phyloP scores from a whole-genome alignment of 192 early-diverging fungal species.

The Coemansia biformis region DNA sequence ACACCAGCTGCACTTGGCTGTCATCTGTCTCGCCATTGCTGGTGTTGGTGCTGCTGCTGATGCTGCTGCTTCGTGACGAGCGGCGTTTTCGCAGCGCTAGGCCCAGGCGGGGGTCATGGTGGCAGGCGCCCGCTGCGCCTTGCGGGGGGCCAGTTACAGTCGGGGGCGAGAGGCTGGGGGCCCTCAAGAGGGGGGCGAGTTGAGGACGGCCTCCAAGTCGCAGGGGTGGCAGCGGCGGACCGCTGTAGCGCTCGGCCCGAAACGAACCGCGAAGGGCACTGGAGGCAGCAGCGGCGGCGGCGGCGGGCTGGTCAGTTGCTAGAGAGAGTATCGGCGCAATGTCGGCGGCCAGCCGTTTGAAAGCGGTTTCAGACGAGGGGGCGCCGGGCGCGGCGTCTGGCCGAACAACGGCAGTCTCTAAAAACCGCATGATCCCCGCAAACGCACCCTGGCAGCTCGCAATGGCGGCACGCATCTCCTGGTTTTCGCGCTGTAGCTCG shows the following conservation, averaged over 20 bases:
- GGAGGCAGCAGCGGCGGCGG: neutral
- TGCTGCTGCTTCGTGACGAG: conserved; percentile 1
- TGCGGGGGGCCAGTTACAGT: neutral
- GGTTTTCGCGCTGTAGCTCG: conserved; percentile 36
- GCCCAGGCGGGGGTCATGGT: too few relatives aligned
- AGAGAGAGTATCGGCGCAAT: conserved; percentile 14
- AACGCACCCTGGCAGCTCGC: conserved; percentile 25
- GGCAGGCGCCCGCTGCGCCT: neutral
- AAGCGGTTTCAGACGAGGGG: conserved; percentile 19
- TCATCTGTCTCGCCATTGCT: conserved; percentile 15
- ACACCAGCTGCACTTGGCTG: neutral
- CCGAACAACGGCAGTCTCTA: conserved; percentile 35
- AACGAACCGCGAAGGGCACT: conserved; percentile 2
- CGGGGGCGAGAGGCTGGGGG: conserved; percentile 43
- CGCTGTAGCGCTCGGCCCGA: conserved; percentile 6
- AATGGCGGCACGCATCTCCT: conserved; percentile 30
- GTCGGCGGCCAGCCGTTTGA: conserved; percentile 24
- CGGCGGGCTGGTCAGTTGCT: neutral
- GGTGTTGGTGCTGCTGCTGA: conserved; percentile 9
- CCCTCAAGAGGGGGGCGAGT: conserved; percentile 8
- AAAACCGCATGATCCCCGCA: conserved; percentile 38
- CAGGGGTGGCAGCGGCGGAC: conserved; percentile 28
- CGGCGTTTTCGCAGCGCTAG: neutral
- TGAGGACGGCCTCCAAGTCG: conserved; percentile 33
- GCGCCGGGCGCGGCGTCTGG: conserved; percentile 7